Percentiles rank a stretch among this genome's conserved stretches.
phyloP scores from a whole-genome alignment of 2,329 filamentous ascomycete species.

The Venturia aucupariae region DNA sequence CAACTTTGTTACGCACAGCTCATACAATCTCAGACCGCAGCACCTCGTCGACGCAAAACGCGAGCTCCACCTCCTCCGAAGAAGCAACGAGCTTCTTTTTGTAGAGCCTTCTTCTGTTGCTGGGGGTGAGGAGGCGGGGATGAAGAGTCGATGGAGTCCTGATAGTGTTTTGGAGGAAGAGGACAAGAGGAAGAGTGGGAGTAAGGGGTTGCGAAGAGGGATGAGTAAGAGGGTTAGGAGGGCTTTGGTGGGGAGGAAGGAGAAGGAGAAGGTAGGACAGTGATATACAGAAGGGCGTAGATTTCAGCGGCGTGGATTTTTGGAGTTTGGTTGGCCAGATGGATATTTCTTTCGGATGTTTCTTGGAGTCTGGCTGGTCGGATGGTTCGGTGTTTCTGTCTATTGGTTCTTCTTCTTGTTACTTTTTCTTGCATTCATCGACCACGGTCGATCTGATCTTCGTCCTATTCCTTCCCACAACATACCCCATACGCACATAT shows the following conservation, averaged over 20 bases:
- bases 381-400: not conserved
- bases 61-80: not conserved
- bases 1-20: slow-evolving; percentile 1
- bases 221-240: not conserved
- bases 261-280: not conserved
- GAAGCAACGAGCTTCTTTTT: slow-evolving; percentile 2
- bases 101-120: not conserved
- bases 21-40: not conserved
- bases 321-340: not conserved
- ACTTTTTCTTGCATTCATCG: not conserved
- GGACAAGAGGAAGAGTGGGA: not conserved
- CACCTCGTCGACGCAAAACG: slow-evolving; percentile 1
- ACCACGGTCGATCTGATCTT: not conserved
- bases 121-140: not conserved
- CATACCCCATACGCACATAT: not conserved
- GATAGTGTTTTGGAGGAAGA: not conserved
- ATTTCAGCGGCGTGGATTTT: not conserved
- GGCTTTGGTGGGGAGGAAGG: not conserved
- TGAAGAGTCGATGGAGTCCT: not conserved
- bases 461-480: not conserved
- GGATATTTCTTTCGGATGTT: too few relatives aligned
- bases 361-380: not conserved
- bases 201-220: not conserved
- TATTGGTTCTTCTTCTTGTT: not conserved
- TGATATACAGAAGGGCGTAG: not conserved